Conservation (phyloP, 208 protist species). For the Sergeia podlipaevii region DNA sequence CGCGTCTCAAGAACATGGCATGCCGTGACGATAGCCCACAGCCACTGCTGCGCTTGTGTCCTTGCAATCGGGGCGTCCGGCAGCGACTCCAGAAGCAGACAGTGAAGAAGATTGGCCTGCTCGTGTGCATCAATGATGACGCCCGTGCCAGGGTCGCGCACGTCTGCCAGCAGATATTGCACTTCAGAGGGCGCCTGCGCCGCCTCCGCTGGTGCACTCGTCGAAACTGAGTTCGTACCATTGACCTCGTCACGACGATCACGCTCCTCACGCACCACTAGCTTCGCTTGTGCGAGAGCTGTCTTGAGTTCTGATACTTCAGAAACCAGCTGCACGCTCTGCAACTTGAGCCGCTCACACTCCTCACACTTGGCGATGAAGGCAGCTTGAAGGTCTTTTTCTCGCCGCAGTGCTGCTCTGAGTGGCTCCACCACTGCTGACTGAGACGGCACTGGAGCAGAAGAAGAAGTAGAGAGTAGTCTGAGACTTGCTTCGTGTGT, state of each 20-base stretch:
- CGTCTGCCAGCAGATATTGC: constrained; percentile 25
- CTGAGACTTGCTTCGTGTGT: neutral
- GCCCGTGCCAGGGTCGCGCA: constrained; percentile 47
- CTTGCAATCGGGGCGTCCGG: constrained; percentile 23
- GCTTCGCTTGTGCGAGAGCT: constrained; percentile 9
- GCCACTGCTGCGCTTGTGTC: constrained; percentile 53
- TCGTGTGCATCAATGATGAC: constrained; percentile 47
- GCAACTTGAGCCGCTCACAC: constrained; percentile 24
- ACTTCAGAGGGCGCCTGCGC: neutral
- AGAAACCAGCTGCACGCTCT: neutral
- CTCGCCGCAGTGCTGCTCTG: neutral
- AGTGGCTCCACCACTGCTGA: neutral
- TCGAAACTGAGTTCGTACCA: neutral
- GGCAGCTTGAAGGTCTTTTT: constrained; percentile 9
- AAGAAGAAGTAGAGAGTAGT: neutral
- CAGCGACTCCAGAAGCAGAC: constrained; percentile 50
- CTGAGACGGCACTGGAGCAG: neutral
- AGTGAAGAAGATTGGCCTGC: constrained; percentile 53
- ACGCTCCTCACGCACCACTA: constrained; percentile 7
- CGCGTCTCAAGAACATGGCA: constrained; percentile 65
- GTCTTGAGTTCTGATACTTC: neutral
- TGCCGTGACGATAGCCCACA: constrained; percentile 65
- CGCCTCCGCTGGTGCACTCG: neutral
- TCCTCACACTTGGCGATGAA: constrained; percentile 16
- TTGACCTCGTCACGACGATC: neutral